Conservation (phyloP, 306 rosid genomes). For the Casuarina cunninghamiana region DNA sequence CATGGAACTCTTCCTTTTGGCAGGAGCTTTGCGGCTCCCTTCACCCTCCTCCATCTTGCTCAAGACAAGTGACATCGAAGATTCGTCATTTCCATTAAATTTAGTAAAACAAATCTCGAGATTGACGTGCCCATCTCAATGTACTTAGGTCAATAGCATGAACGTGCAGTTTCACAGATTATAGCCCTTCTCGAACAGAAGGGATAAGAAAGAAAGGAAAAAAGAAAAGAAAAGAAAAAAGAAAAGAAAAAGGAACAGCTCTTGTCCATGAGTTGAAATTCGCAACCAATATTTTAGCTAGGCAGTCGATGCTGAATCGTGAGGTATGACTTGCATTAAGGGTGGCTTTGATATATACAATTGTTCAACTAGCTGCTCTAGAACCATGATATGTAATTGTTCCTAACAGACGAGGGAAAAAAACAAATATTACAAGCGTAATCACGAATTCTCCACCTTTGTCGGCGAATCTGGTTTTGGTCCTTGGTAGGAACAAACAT, state of each 20-base stretch:
- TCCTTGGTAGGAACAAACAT: neutral
- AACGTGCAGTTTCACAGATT: too few species aligned
- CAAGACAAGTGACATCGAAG: neutral
- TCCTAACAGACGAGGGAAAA: neutral
- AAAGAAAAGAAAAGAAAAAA: too few species aligned
- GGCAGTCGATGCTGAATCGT: neutral
- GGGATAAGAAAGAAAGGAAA: too few species aligned
- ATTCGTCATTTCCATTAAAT: too few species aligned
- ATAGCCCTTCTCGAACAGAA: too few species aligned
- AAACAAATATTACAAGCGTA: neutral
- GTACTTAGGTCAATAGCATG: too few species aligned
- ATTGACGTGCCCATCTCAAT: neutral
- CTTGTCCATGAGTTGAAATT: too few species aligned
- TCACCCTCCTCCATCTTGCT: constrained; percentile 10
- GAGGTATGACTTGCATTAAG: neutral
- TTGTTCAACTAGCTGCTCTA: neutral
- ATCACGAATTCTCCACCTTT: neutral
- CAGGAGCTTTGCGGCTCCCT: neutral
- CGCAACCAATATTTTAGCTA: neutral
- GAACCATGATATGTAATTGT: neutral
- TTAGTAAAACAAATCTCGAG: neutral
- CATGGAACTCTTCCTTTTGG: neutral
- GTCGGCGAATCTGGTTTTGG: neutral
- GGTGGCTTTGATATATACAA: neutral
- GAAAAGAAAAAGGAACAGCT: too few species aligned